phyloP scores from a whole-genome alignment of 1,139 yeast genomes.

The Debaryomycetaceae sp. region DNA sequence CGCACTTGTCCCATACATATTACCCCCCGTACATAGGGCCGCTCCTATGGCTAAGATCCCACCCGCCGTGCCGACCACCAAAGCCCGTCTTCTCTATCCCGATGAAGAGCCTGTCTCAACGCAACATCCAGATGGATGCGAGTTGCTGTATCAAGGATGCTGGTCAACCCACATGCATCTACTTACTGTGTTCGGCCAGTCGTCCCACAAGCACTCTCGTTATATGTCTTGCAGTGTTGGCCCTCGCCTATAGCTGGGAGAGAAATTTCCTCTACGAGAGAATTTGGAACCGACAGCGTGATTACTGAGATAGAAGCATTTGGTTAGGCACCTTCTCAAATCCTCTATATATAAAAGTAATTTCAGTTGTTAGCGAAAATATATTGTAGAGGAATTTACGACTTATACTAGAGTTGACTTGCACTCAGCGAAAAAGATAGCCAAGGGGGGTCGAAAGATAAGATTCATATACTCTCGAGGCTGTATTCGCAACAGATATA shows the following conservation, averaged over 20 bases:
- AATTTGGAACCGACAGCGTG: background rate
- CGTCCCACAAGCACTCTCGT: background rate
- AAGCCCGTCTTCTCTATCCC: background rate
- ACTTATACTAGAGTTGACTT: background rate
- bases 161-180: background rate
- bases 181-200: background rate
- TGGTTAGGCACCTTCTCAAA: background rate
- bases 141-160: background rate
- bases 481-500: no score
- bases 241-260: background rate
- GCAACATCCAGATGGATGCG: background rate
- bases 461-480: no score
- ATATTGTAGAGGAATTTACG: background rate
- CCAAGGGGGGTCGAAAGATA: background rate
- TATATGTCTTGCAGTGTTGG: background rate
- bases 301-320: background rate
- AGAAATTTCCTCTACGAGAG: background rate
- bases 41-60: background rate
- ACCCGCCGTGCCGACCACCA: background rate
- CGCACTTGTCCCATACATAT: background rate
- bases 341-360: background rate
- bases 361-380: background rate
- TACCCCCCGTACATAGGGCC: background rate
- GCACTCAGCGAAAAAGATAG: background rate
- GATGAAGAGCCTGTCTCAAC: background rate